These are phyloP conservation scores for Hortiboletus rubellus DNA, from an alignment of 1,284 basidiomycete species.

Conservation along the genomic window DNA sequence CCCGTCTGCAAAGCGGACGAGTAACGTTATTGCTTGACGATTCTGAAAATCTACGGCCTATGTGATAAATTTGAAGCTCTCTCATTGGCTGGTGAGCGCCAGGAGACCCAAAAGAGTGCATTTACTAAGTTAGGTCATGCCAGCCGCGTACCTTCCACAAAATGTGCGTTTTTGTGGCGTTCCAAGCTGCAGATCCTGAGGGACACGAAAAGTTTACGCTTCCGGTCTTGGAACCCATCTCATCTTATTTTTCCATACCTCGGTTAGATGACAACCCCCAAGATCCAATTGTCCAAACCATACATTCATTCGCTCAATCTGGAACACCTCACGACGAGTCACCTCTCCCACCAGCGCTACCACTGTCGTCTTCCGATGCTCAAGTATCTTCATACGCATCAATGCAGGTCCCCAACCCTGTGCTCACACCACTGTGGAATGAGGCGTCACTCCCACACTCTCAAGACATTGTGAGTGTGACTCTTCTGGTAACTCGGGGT, in stretches of 20 bases:
- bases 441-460: constrained; percentile 17
- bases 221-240: constrained; percentile 37
- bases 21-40: no score
- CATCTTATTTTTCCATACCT: constrained; percentile 58
- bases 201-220: constrained; percentile 19
- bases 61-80: no score
- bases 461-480: constrained; percentile 16
- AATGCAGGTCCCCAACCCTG: neutral
- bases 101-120: no score
- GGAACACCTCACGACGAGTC: neutral
- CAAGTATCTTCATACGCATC: neutral
- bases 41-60: no score
- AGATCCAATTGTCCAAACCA: constrained; percentile 67
- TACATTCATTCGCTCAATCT: constrained; percentile 36
- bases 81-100: no score
- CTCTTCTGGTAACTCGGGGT: neutral
- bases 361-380: neutral
- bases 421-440: constrained; percentile 24
- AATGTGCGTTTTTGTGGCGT: no score
- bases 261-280: constrained; percentile 64
- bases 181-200: no score
- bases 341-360: neutral
- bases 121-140: no score
- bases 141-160: no score
- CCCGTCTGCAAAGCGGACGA: no score